Percentiles rank a stretch among this genome's conserved stretches.
Conservation (phyloP, 768 basidiomycete genomes). For the Amanita phalloides region DNA sequence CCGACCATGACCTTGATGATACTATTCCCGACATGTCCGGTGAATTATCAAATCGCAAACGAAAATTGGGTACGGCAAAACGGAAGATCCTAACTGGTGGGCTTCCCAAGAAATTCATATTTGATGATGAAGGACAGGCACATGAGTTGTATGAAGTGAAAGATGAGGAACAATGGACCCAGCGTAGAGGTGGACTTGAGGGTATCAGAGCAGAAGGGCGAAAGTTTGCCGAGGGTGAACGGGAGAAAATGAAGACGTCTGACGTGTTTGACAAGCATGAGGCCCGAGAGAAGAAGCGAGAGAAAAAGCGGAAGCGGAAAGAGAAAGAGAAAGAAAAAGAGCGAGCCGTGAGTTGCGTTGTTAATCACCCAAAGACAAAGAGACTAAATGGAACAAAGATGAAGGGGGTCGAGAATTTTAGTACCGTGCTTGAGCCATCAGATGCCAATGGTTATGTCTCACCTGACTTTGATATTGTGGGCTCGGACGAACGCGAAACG, state of each 20-base stretch:
- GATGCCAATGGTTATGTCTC: conserved; percentile 59
- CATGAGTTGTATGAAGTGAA: conserved; percentile 81
- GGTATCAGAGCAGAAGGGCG: conserved; percentile 57
- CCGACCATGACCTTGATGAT: conserved; percentile 59
- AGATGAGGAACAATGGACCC: conserved; percentile 60
- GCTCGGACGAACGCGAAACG: conserved; percentile 20
- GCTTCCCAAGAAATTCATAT: conserved; percentile 65
- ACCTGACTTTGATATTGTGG: conserved; percentile 52
- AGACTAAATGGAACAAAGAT: conserved; percentile 13
- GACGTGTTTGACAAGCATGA: conserved; percentile 74
- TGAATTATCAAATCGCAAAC: conserved; percentile 69
- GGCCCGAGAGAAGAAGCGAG: conserved; percentile 79
- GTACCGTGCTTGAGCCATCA: conserved; percentile 24
- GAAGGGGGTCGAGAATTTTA: conserved; percentile 21
- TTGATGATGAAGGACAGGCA: conserved; percentile 78
- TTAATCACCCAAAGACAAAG: background rate
- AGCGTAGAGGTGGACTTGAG: conserved; percentile 49
- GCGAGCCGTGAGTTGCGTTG: conserved; percentile 24
- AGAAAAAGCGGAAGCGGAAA: conserved; percentile 87
- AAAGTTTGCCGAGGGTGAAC: conserved; percentile 65
- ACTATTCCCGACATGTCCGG: background rate
- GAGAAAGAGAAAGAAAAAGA: conserved; percentile 37
- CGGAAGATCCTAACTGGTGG: conserved; percentile 60
- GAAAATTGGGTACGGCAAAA: conserved; percentile 63
- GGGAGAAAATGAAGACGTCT: conserved; percentile 54